Base-by-base conservation (phyloP, 2,329 filamentous ascomycete species). In the Nemania serpens region DNA sequence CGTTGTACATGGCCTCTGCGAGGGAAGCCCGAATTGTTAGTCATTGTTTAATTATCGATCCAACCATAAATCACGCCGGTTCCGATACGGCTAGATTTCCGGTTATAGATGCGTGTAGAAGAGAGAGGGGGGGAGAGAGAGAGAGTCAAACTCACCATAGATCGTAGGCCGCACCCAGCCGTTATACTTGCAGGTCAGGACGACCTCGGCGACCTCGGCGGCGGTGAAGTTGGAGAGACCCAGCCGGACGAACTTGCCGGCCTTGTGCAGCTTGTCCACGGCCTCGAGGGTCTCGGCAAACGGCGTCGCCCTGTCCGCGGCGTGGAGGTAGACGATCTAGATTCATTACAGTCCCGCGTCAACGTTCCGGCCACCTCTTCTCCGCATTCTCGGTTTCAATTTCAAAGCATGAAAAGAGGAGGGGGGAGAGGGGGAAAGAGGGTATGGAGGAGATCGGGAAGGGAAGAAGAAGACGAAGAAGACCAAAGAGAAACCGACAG, bases 121-220 rank as follows among this genome's bases (percentile, higher is more conserved):
- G n/a, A n/a, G n/a, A n/a, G n/a, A n/a, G n/a, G n/a, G n/a, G n/a
- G n/a, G n/a, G n/a, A n/a, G n/a, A n/a, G n/a, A n/a, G n/a, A n/a
- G 36, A 10, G 15, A 13, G 15, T 13, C 11, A 13, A 13, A 65
- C 64, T 52, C 95, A 67, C 65, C 91, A 76, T 91, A 96, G 58
- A 96, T 86, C 0, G 89, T 92, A 1, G 92, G 92, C 41, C 88
- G 84, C 15, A 96, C 90, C 91, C 91, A 96, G 63, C 85, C 85
- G 70, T 91, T 88, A 76, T 90, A 86, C 69, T 89, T 89, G 81
- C 90, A 94, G 41, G 87, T 88, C 75, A 91, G 84, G 59, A 89
- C 89, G 10, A 96, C 85, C 77, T 97, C 93, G 0, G 92, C 92
- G 10, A 97, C 90, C 74, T 97, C 93, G 72, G 89, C 95, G 0